These are phyloP conservation scores for Aspergillus conjunctus DNA, from an alignment of 495 filamentous ascomycete species.

Conservation along the genomic window DNA sequence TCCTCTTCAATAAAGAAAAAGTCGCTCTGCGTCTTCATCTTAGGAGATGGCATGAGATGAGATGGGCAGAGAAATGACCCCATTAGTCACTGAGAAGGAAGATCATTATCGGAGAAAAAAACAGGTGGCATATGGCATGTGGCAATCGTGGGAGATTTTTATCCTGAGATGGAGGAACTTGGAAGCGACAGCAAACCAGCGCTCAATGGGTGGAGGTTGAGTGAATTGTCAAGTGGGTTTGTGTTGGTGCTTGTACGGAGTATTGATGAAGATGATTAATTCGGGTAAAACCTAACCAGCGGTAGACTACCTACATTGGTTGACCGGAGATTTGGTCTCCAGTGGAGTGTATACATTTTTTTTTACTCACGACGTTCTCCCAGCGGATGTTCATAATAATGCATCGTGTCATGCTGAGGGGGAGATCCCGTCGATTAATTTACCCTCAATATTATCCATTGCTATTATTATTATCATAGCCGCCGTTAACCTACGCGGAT, in stretches of 20 bases:
- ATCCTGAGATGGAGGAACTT: conserved; percentile 8
- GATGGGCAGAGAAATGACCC: not conserved
- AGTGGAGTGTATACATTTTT: not conserved
- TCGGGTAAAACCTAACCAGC: too few species aligned
- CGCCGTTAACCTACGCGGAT: not conserved
- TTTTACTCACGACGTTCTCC: not conserved
- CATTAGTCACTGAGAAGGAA: not conserved
- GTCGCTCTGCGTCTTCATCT: not conserved
- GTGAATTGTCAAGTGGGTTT: conserved; percentile 18
- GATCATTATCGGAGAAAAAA: not conserved
- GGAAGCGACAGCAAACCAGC: conserved; percentile 15
- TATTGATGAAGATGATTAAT: not conserved
- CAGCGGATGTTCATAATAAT: too few species aligned
- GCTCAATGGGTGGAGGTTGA: conserved; percentile 9
- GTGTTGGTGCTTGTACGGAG: not conserved
- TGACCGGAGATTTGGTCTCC: too few species aligned
- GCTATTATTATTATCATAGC: not conserved
- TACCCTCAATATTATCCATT: too few species aligned
- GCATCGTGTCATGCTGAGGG: too few species aligned
- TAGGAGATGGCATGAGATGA: not conserved
- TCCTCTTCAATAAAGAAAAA: not conserved
- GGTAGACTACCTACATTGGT: too few species aligned
- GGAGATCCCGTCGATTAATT: too few species aligned
- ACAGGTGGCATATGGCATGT: not conserved
- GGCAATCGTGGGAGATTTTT: not conserved